These are phyloP conservation scores for Carnegiea gigantea DNA, from an alignment of 179 eudicot species.

Conservation along the genomic window DNA sequence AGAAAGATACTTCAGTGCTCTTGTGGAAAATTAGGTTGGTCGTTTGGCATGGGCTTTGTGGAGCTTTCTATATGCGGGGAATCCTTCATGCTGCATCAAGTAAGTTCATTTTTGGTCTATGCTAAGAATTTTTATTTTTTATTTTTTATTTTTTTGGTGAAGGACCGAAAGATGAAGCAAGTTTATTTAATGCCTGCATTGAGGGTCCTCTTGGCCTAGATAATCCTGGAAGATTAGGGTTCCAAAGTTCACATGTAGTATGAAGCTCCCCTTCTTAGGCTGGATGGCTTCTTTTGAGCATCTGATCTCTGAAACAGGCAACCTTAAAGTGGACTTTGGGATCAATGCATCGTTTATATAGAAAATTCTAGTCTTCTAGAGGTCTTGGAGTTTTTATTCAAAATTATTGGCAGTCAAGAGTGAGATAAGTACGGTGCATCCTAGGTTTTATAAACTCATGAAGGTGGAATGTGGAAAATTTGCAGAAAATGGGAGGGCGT, in stretches of 20 bases:
- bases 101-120: constrained; percentile 33
- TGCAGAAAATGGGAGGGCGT: neutral
- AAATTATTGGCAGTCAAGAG: neutral
- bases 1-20: constrained; percentile 77
- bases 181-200: neutral
- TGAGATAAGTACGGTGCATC: neutral
- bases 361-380: neutral
- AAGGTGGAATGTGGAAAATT: neutral
- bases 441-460: neutral
- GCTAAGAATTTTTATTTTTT: neutral
- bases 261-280: neutral
- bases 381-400: neutral
- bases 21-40: constrained; percentile 65
- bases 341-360: neutral
- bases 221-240: neutral
- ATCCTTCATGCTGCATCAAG: constrained; percentile 99
- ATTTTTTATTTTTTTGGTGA: neutral
- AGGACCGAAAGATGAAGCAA: neutral
- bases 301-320: neutral
- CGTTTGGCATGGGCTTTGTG: constrained; percentile 49
- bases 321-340: neutral
- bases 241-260: neutral
- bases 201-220: neutral
- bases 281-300: neutral
- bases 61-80: constrained; percentile 89